Evolutionary conservation across 495 filamentous ascomycete species (phyloP).

Genomic region (Penicillium antarcticum): DNA sequence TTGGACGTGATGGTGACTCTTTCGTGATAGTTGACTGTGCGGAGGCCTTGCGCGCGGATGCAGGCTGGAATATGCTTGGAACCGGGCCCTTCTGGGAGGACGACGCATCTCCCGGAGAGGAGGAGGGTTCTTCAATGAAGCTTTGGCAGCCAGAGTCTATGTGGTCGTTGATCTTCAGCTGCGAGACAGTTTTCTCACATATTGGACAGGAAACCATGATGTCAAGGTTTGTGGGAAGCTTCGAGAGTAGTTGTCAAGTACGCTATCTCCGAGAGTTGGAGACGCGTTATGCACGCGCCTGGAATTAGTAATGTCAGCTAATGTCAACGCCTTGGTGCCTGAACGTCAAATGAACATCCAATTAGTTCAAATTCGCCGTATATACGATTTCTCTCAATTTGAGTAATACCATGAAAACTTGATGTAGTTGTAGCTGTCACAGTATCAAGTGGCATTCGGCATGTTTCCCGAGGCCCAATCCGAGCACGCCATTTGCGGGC

Average conservation of each 20-base stretch:
- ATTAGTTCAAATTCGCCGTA: neutral
- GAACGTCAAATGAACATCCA: neutral
- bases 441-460: too few relatives aligned
- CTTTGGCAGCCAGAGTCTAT: constrained; percentile 79
- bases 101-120: constrained; percentile 36
- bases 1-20: constrained; percentile 17
- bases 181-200: constrained; percentile 72
- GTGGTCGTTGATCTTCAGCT: constrained; percentile 81
- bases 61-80: constrained; percentile 75
- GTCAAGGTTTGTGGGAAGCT: neutral
- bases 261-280: constrained; percentile 3
- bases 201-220: constrained; percentile 83
- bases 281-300: constrained; percentile 6
- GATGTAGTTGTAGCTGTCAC: neutral
- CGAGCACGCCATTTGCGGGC: constrained; percentile 20
- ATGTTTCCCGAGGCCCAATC: neutral
- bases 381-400: neutral
- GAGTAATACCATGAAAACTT: neutral
- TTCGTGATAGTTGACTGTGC: constrained; percentile 21
- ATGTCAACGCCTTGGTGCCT: constrained; percentile 9
- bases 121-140: constrained; percentile 47
- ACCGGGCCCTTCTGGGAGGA: constrained; percentile 51
- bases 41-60: constrained; percentile 48
- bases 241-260: neutral
- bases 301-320: neutral